A percentile compares a stretch with the other conserved stretches of the same genome.
phyloP scores from a whole-genome alignment of 345 rosid species.

The Camelina hispida region DNA sequence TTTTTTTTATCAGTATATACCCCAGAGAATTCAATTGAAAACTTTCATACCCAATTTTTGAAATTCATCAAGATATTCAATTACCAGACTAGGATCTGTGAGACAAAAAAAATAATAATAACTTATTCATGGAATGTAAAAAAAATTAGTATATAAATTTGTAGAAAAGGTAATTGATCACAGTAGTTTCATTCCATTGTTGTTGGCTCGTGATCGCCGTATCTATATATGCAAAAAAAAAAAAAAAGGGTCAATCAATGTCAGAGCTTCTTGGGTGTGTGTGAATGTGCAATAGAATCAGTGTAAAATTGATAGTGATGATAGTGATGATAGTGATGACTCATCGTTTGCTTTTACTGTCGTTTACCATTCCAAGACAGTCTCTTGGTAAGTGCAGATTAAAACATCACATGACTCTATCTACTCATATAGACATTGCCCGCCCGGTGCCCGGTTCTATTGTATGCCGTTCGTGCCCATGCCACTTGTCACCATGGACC shows the following conservation, averaged over 20 bases:
- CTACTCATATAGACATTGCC: conserved; percentile 30
- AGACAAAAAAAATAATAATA: too few species aligned
- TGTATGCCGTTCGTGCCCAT: conserved; percentile 28
- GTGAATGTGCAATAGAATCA: conserved; percentile 22
- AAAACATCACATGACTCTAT: conserved; percentile 32
- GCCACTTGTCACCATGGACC: conserved; percentile 40
- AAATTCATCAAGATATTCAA: background rate
- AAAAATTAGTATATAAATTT: too few species aligned
- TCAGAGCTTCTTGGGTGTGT: conserved; percentile 13
- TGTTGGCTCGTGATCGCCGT: conserved; percentile 30
- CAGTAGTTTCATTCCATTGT: background rate
- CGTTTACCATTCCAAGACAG: conserved; percentile 42
- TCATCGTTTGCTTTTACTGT: conserved; percentile 43
- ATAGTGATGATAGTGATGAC: conserved; percentile 9
- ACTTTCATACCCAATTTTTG: background rate
- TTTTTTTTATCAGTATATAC: too few species aligned
- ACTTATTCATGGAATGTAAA: too few species aligned
- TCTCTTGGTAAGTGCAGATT: conserved; percentile 30
- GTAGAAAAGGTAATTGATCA: background rate
- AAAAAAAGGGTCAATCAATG: conserved; percentile 21
- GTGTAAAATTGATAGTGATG: conserved; percentile 5
- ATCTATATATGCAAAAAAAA: background rate
- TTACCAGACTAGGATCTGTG: background rate
- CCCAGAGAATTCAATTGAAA: background rate
- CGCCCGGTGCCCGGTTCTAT: background rate